Evolutionary conservation across 495 filamentous ascomycete species (phyloP).

Genomic region (Penicillium antarcticum): DNA sequence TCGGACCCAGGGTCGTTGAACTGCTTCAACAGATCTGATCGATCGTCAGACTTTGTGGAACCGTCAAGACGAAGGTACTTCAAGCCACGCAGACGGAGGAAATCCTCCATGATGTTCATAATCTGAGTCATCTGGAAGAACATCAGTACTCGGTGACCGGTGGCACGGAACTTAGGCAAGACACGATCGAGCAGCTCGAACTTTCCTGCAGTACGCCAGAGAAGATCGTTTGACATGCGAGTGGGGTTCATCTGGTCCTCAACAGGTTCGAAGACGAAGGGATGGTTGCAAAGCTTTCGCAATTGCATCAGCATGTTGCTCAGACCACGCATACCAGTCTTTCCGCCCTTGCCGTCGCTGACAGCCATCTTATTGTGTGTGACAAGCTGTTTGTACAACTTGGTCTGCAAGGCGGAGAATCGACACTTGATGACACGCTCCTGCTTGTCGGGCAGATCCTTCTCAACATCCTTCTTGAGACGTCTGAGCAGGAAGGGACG

Average conservation of each 20-base stretch:
- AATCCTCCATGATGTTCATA: constrained; percentile 99
- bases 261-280: constrained; percentile 96
- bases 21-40: constrained; percentile 78
- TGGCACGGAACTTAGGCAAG: constrained; percentile 84
- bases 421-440: constrained; percentile 99
- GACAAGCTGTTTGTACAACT: constrained; percentile 93
- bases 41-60: constrained; percentile 95
- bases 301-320: constrained; percentile 99
- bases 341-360: constrained; percentile 91
- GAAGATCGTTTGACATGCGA: constrained; percentile 80
- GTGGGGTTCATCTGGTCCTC: constrained; percentile 96
- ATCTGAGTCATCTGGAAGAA: constrained; percentile 99
- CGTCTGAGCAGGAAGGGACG: constrained; percentile 96
- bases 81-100: constrained; percentile 76
- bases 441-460: constrained; percentile 96
- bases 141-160: constrained; percentile 93
- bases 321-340: constrained; percentile 89
- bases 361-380: constrained; percentile 92
- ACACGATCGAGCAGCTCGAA: constrained; percentile 94
- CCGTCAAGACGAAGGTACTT: constrained; percentile 90
- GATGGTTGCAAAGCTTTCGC: constrained; percentile 98
- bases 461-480: constrained; percentile 99
- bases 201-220: constrained; percentile 96
- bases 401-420: constrained; percentile 89
- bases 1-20: constrained; percentile 90